phyloP scores from a whole-genome alignment of 305 asterid species.

The Petunia hybrid region DNA sequence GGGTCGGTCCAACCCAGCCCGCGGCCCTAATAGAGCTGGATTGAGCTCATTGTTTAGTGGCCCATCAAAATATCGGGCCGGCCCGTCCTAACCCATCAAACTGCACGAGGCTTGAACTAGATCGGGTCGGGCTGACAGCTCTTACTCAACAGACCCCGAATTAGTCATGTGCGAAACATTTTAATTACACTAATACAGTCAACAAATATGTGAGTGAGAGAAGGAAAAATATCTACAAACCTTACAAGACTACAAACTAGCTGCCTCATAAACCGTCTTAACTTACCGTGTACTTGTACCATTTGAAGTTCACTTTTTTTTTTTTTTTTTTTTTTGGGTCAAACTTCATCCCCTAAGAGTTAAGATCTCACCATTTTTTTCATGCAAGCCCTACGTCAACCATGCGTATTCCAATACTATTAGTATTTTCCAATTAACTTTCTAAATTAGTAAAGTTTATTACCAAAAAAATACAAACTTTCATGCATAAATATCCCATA shows the following conservation, averaged over 20 bases:
- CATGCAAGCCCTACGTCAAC: slow-evolving; percentile 28
- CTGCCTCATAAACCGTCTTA: not conserved
- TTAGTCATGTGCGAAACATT: not conserved
- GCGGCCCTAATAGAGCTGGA: too few relatives aligned
- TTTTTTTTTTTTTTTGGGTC: not conserved
- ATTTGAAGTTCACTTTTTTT: slow-evolving; percentile 7
- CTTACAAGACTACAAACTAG: not conserved
- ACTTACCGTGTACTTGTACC: not conserved
- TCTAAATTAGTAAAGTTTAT: too few relatives aligned
- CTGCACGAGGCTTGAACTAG: too few relatives aligned
- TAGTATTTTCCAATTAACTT: not conserved
- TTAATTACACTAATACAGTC: not conserved
- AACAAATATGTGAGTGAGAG: not conserved
- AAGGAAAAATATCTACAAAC: not conserved
- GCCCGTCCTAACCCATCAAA: too few relatives aligned
- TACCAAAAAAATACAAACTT: not conserved
- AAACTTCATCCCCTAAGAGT: not conserved
- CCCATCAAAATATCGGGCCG: too few relatives aligned
- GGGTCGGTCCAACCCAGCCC: too few relatives aligned
- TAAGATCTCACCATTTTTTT: not conserved
- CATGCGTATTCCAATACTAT: slow-evolving; percentile 21
- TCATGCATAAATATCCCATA: not conserved
- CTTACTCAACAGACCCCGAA: too few relatives aligned
- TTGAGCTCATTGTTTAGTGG: too few relatives aligned
- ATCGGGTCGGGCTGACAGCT: too few relatives aligned